Percentiles rank a stretch among this genome's conserved stretches.
phyloP scores from a whole-genome alignment of 1,284 basidiomycete species.

The Fomitopsis pinicola region DNA sequence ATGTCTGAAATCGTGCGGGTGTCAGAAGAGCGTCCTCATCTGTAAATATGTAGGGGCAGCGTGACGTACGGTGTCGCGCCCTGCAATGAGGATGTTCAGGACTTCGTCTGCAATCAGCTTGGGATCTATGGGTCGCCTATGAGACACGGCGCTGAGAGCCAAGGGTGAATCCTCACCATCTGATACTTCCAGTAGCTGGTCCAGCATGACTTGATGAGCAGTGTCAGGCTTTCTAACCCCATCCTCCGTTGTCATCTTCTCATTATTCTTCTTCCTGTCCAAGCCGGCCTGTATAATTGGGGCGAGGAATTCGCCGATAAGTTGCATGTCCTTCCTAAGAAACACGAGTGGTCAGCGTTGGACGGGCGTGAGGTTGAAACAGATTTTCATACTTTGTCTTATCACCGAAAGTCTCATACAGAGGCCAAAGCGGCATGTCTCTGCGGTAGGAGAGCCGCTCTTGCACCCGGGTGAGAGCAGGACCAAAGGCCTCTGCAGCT shows the following conservation, averaged over 20 bases:
- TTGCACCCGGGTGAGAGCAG: slow-evolving; percentile 30
- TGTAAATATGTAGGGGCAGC: background rate
- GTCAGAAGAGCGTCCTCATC: background rate
- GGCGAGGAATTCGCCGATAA: slow-evolving; percentile 44
- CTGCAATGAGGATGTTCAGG: slow-evolving; percentile 32
- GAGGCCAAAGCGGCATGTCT: slow-evolving; percentile 27
- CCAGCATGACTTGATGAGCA: background rate
- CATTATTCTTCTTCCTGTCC: slow-evolving; percentile 22
- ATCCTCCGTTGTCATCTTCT: background rate
- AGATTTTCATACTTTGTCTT: slow-evolving; percentile 24
- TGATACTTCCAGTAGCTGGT: background rate
- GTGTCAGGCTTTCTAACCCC: background rate
- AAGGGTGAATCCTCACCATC: slow-evolving; percentile 27
- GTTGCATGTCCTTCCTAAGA: slow-evolving; percentile 21
- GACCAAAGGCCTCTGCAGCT: slow-evolving; percentile 25
- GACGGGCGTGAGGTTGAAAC: too few species aligned
- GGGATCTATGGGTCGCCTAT: slow-evolving; percentile 15
- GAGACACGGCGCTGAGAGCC: background rate
- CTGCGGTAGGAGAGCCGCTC: slow-evolving; percentile 33
- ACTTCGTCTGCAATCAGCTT: slow-evolving; percentile 31
- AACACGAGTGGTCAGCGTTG: too few species aligned
- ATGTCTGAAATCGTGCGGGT: slow-evolving; percentile 19
- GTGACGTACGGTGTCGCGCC: slow-evolving; percentile 30
- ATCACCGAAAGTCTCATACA: slow-evolving; percentile 43
- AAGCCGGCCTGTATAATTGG: slow-evolving; percentile 44